A percentile compares a stretch with the other conserved stretches of the same genome.
Evolutionary conservation across 345 rosid species (phyloP).

Genomic region (Eucalyptus urophylla): DNA sequence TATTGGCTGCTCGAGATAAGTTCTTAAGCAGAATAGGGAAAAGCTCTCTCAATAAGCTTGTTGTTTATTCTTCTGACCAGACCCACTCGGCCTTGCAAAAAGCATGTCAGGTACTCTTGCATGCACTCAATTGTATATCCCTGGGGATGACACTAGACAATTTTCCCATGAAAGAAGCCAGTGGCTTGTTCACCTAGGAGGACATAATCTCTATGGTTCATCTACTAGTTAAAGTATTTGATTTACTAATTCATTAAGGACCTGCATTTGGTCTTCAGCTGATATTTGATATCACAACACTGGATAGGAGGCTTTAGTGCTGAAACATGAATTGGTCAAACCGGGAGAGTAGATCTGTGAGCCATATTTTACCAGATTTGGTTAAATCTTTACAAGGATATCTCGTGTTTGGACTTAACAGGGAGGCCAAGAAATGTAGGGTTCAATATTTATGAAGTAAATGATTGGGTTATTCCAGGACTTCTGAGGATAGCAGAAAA

Average conservation of each 20-base stretch:
- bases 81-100: conserved; percentile 78
- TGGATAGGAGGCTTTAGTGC: not conserved
- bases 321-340: not conserved
- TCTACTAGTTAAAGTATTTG: not conserved
- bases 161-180: not conserved
- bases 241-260: not conserved
- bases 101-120: conserved; percentile 68
- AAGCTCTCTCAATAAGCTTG: conserved; percentile 57
- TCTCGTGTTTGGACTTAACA: not conserved
- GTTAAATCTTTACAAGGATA: not conserved
- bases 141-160: not conserved
- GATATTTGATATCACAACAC: not conserved
- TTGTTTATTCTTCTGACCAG: conserved; percentile 81
- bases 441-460: not conserved
- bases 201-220: not conserved
- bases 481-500: not conserved
- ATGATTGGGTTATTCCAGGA: not conserved
- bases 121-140: not conserved
- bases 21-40: conserved; percentile 41
- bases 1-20: conserved; percentile 73
- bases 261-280: not conserved
- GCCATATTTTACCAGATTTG: not conserved
- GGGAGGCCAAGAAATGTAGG: not conserved
- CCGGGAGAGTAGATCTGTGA: not conserved
- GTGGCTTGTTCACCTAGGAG: not conserved